A percentile compares a stretch with the other conserved stretches of the same genome.
Evolutionary conservation across 768 basidiomycete species (phyloP).

Genomic region (Mycena polygramma): DNA sequence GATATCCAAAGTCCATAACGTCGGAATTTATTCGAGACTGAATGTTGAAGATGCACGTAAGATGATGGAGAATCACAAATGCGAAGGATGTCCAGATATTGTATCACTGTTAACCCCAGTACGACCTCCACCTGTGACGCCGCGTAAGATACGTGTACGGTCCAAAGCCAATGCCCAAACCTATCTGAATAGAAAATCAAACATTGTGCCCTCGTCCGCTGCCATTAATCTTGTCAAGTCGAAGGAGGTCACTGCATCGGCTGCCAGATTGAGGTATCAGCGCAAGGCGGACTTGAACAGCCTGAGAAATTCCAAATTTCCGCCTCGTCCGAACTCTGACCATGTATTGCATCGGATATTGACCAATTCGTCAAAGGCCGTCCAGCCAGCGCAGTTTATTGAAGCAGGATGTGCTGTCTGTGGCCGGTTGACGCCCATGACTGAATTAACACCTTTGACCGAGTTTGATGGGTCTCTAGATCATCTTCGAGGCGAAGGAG

Average conservation of each 20-base stretch:
- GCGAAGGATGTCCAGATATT: background rate
- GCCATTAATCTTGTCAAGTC: background rate
- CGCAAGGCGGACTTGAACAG: background rate
- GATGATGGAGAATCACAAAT: background rate
- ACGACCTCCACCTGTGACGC: background rate
- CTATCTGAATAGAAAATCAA: background rate
- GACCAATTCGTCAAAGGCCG: background rate
- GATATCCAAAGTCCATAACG: background rate
- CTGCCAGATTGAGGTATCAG: background rate
- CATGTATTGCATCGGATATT: background rate
- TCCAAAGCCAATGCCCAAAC: background rate
- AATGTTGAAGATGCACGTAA: background rate
- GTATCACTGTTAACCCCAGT: background rate
- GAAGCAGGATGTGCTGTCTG: background rate
- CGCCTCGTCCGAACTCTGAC: background rate
- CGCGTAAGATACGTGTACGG: background rate
- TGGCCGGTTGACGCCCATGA: background rate
- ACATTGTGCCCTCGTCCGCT: background rate
- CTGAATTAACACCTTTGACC: background rate
- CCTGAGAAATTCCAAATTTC: background rate
- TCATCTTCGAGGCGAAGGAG: background rate
- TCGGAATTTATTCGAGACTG: background rate
- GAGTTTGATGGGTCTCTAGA: background rate
- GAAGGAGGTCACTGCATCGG: background rate
- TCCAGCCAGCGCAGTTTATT: background rate